Evolutionary conservation across 2,329 filamentous ascomycete species (phyloP).

Genomic region (Pseudocercospora crystallina): DNA sequence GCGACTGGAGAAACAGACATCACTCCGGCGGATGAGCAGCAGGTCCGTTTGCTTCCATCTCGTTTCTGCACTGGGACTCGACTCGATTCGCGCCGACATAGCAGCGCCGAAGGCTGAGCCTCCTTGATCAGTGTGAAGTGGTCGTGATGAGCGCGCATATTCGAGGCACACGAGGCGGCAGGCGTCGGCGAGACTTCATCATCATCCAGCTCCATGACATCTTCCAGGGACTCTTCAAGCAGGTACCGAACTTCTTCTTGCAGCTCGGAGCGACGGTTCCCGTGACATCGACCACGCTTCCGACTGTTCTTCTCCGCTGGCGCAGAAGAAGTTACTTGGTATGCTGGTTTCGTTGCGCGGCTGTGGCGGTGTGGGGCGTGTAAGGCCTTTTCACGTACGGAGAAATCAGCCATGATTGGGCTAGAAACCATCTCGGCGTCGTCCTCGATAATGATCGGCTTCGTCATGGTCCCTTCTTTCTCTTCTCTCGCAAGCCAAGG

Average conservation of each 20-base stretch:
- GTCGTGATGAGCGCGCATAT: slow-evolving; percentile 26
- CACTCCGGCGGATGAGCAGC: slow-evolving; percentile 26
- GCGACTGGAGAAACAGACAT: slow-evolving; percentile 27
- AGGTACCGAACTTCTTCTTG: slow-evolving; percentile 37
- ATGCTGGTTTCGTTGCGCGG: slow-evolving; percentile 26
- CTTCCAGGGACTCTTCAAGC: slow-evolving; percentile 32
- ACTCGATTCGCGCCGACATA: slow-evolving; percentile 21
- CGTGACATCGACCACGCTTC: slow-evolving; percentile 34
- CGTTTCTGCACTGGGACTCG: slow-evolving; percentile 33
- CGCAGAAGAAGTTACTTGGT: slow-evolving; percentile 15
- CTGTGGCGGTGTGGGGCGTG: slow-evolving; percentile 35
- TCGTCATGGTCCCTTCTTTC: slow-evolving; percentile 23
- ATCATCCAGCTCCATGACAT: slow-evolving; percentile 29
- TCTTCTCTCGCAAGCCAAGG: slow-evolving; percentile 27
- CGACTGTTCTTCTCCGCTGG: slow-evolving; percentile 24
- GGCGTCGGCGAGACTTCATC: slow-evolving; percentile 29
- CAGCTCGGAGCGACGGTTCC: slow-evolving; percentile 33
- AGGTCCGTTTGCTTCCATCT: slow-evolving; percentile 36
- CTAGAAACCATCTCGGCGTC: slow-evolving; percentile 32
- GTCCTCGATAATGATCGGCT: slow-evolving; percentile 34
- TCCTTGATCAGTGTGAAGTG: slow-evolving; percentile 23
- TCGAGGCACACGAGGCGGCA: slow-evolving; percentile 26
- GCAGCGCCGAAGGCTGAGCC: slow-evolving; percentile 26
- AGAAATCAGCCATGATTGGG: slow-evolving; percentile 33
- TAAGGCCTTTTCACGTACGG: slow-evolving; percentile 32